Evolutionary conservation across 202 grass and related monocot species (phyloP).

Genomic region (Dendrocalamus latiflorus): DNA sequence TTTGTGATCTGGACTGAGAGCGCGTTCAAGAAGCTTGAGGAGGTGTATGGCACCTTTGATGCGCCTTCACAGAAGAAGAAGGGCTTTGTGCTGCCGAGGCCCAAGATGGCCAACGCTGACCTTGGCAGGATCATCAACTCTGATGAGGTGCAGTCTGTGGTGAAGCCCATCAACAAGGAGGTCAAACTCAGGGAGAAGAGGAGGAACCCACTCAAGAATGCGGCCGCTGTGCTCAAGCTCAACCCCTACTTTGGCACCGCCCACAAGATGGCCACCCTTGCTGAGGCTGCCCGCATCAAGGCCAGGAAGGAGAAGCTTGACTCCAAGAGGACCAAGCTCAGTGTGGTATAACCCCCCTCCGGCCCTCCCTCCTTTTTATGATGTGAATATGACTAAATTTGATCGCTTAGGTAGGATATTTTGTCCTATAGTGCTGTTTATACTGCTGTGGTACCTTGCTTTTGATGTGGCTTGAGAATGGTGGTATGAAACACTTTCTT

Average conservation of each 20-base stretch:
- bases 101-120: conserved; percentile 85
- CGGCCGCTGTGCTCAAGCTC: conserved; percentile 61
- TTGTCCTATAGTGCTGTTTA: no score
- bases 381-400: not conserved
- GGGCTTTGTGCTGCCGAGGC: conserved; percentile 71
- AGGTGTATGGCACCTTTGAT: conserved; percentile 57
- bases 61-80: conserved; percentile 61
- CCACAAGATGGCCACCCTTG: conserved; percentile 63
- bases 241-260: conserved; percentile 69
- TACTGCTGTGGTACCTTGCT: not conserved
- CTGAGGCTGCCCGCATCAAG: conserved; percentile 64
- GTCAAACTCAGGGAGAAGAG: conserved; percentile 51
- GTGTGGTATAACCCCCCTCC: conserved; percentile 43
- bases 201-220: conserved; percentile 83
- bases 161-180: conserved; percentile 63
- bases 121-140: conserved; percentile 85
- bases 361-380: not conserved
- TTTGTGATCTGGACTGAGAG: conserved; percentile 80
- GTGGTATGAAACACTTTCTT: not conserved
- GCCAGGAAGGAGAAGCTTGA: conserved; percentile 64
- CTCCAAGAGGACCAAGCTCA: conserved; percentile 65
- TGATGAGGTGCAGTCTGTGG: conserved; percentile 81
- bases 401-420: no score
- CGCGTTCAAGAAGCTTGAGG: conserved; percentile 71
- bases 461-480: not conserved